These are phyloP conservation scores for Pseudocercospora musae DNA, from an alignment of 2,329 filamentous ascomycete species.

Conservation along the genomic window DNA sequence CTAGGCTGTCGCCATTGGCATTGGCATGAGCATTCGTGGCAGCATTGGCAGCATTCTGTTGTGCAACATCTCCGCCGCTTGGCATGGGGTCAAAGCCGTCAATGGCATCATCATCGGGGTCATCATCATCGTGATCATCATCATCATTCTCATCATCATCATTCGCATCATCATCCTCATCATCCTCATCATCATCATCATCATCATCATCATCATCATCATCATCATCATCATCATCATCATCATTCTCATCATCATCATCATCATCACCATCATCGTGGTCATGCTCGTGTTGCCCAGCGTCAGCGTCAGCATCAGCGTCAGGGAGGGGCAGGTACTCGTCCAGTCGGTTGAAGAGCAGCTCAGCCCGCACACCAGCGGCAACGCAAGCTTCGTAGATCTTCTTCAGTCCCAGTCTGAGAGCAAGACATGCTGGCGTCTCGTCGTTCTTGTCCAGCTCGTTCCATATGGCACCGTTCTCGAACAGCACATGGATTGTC, in stretches of 20 bases:
- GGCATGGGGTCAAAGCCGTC: conserved; percentile 35
- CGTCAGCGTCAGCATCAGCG: conserved; percentile 38
- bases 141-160: too few species aligned
- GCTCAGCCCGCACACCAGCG: conserved; percentile 84
- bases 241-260: too few species aligned
- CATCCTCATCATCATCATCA: too few species aligned
- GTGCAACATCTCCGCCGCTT: conserved; percentile 13
- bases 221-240: conserved; percentile 32
- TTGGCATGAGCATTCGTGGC: conserved; percentile 20
- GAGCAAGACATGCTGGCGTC: conserved; percentile 85
- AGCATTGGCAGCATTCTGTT: conserved; percentile 15
- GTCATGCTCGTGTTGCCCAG: conserved; percentile 45
- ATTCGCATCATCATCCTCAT: too few species aligned
- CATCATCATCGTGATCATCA: too few species aligned
- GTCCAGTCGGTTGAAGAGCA: conserved; percentile 77
- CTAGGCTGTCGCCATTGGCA: conserved; percentile 24
- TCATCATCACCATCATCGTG: too few species aligned
- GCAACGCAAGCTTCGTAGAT: conserved; percentile 83
- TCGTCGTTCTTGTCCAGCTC: conserved; percentile 82
- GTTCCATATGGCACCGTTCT: conserved; percentile 96
- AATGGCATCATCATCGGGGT: conserved; percentile 33
- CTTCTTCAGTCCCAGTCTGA: conserved; percentile 61
- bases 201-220: background rate
- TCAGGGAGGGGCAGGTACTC: conserved; percentile 70
- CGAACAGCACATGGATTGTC: conserved; percentile 71